A percentile compares a stretch with the other conserved stretches of the same genome.
Conservation (phyloP, 2,329 filamentous ascomycete species). For the Trichoderma sp. region DNA sequence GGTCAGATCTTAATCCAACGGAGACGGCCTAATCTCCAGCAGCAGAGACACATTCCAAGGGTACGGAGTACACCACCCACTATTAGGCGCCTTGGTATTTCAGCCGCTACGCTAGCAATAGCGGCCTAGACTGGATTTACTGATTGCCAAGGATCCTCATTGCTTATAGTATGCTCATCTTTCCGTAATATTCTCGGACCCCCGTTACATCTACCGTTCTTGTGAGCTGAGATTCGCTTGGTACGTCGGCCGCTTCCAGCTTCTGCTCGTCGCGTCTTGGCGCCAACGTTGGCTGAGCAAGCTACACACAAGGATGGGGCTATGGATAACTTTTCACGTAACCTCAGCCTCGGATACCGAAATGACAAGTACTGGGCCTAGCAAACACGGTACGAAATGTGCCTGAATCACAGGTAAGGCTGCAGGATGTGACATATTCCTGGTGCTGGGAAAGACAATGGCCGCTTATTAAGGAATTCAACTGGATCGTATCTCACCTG, state of each 20-base stretch:
- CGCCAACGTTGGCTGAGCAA: not conserved
- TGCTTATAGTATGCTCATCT: not conserved
- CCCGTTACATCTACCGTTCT: not conserved
- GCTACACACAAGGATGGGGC: not conserved
- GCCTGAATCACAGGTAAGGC: not conserved
- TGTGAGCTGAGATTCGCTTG: not conserved
- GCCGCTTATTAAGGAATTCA: not conserved
- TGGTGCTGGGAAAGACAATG: not conserved
- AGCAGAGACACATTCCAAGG: not conserved
- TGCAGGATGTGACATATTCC: not conserved
- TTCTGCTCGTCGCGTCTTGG: not conserved
- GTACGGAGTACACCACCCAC: not conserved
- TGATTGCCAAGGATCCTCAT: not conserved
- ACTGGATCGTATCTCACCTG: not conserved
- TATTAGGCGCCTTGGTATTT: not conserved
- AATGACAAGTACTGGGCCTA: not conserved
- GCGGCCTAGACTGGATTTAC: not conserved
- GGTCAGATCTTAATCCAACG: not conserved
- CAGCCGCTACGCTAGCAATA: not conserved
- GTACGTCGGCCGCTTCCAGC: not conserved
- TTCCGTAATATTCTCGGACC: constrained; percentile 5
- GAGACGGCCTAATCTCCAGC: constrained; percentile 1
- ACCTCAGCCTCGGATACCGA: not conserved
- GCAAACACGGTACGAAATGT: not conserved
- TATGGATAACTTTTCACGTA: not conserved